phyloP scores from a whole-genome alignment of 1,284 basidiomycete genomes.

The Dichomitus squalens region DNA sequence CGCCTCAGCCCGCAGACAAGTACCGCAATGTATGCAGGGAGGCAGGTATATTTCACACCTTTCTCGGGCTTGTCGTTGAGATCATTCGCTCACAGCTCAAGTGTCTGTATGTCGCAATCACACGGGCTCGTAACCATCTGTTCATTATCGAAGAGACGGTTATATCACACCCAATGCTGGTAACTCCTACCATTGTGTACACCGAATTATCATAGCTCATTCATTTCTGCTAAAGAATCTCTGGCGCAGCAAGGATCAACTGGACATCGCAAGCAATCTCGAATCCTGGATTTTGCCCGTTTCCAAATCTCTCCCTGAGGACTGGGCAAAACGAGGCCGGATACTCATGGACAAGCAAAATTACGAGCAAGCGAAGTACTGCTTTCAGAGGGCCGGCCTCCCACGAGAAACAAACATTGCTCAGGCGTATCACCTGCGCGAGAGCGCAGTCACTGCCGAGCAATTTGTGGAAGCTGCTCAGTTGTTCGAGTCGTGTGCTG shows the following conservation, averaged over 20 bases:
- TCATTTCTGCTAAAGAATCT: neutral
- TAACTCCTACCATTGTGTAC: constrained; percentile 31
- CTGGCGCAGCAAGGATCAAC: neutral
- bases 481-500: neutral
- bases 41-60: constrained; percentile 35
- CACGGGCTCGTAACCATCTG: constrained; percentile 63
- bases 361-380: constrained; percentile 60
- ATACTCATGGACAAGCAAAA: constrained; percentile 53
- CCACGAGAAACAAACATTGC: constrained; percentile 47
- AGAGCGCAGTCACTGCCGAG: constrained; percentile 46
- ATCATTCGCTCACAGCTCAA: constrained; percentile 49
- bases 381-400: constrained; percentile 54
- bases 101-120: constrained; percentile 68
- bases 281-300: neutral
- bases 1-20: constrained; percentile 46
- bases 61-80: neutral
- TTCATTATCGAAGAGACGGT: constrained; percentile 66
- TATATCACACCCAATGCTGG: constrained; percentile 57
- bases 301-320: constrained; percentile 39
- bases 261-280: neutral
- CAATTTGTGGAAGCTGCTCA: constrained; percentile 46
- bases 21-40: constrained; percentile 63
- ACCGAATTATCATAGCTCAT: neutral
- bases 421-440: constrained; percentile 44
- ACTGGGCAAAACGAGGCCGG: constrained; percentile 55